Evolutionary conservation across 371 early-diverging fungal genomes (phyloP), one percentile per base, ranked within the genome.

Genomic region (Mortierella sp.): DNA sequence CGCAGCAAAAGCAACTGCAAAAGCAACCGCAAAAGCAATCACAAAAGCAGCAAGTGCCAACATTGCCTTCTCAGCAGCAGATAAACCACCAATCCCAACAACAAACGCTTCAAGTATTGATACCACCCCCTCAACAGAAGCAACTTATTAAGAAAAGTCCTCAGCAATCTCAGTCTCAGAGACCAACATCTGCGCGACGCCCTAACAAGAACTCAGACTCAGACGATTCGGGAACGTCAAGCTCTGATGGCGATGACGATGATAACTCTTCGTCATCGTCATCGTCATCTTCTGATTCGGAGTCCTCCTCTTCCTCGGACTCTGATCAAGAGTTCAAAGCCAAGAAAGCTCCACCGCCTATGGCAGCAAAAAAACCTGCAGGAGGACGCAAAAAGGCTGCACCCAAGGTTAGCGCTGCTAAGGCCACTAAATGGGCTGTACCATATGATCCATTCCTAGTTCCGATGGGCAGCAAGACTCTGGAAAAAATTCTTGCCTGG

Each of bases 401-500:
- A 23, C 23, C 53, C 16, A 53, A 53, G 23, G 53, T 53, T 16
- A 26, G 21, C 23, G 53, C 23, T 23, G 21, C 19, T 23, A 37
- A 37, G 37, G 37, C 23, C 9, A 23, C 26, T 21, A 19, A 26
- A 23, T 71, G 81, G 72, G 57, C 75, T 14, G 83, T 85, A 4
- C 80, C 84, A 1, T 82, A 84, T 62, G 88, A 89, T 46, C 63
- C 85, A 11, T 90, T 92, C 7, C 75, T 83, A 57, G 91, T 92
- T 50, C 90, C 90, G 11, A 86, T 91, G 84, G 90, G 89, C 15
- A 89, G 90, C 37, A 86, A 85, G 66, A 63, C 67, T 12, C 87
- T 91, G 70, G 91, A 92, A 57, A 86, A 85, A 63, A 87, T 91
- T 28, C 74, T 92, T 43, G 83, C 87, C 50, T 89, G 83, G 48